These are phyloP conservation scores for Capsicum rhomboideum DNA, from an alignment of 257 asterid species.

Conservation along the genomic window DNA sequence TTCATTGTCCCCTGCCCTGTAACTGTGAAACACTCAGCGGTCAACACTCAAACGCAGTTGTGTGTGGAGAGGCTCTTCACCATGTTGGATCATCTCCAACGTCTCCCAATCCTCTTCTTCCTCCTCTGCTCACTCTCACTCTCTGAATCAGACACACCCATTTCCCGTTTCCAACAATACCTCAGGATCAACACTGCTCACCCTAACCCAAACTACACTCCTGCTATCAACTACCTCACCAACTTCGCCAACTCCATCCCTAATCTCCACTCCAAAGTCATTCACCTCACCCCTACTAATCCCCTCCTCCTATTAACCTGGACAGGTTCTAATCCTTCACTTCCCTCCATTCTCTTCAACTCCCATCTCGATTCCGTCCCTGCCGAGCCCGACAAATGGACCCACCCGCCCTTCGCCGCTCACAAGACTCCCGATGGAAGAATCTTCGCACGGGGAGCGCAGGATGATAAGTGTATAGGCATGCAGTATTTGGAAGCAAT, in stretches of 20 bases:
- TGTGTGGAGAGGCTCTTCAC: not conserved
- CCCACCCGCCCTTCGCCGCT: conserved; percentile 71
- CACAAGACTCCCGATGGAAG: conserved; percentile 43
- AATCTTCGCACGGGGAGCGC: conserved; percentile 88
- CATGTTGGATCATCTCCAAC: conserved; percentile 30
- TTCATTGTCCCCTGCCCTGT: no score
- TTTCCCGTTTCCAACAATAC: conserved; percentile 58
- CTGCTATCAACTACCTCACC: conserved; percentile 57
- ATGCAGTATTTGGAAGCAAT: conserved; percentile 82
- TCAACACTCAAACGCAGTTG: not conserved
- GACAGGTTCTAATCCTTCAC: conserved; percentile 72
- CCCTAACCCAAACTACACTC: conserved; percentile 67
- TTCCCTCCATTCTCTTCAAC: conserved; percentile 67
- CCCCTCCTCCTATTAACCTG: conserved; percentile 72
- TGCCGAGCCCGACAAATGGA: conserved; percentile 78
- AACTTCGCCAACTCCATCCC: conserved; percentile 61
- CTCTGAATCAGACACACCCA: conserved; percentile 18
- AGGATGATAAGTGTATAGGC: conserved; percentile 85
- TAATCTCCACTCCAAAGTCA: conserved; percentile 23
- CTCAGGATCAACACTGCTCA: conserved; percentile 84
- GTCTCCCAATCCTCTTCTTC: conserved; percentile 15
- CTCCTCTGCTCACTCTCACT: conserved; percentile 8
- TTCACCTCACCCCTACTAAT: conserved; percentile 38
- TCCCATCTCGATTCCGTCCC: conserved; percentile 97
- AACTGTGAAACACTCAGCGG: no score